Percentiles rank a stretch among this genome's conserved stretches.
These are phyloP conservation scores for Tylopilus balloui DNA, from an alignment of 768 basidiomycete species.

Conservation along the genomic window DNA sequence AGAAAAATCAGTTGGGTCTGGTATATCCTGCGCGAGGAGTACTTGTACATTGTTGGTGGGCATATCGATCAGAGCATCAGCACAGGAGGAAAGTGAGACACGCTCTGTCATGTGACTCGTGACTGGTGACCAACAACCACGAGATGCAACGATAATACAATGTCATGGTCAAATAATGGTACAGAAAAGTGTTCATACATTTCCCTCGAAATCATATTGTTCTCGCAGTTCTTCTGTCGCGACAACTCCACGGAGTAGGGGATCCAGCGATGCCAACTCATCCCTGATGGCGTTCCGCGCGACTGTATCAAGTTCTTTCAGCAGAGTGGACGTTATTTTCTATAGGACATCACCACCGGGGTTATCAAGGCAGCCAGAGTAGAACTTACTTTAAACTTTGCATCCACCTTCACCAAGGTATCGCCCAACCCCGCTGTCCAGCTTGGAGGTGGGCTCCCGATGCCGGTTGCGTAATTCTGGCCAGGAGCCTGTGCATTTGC, in stretches of 20 bases:
- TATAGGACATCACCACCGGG: constrained; percentile 28
- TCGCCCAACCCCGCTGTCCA: constrained; percentile 68
- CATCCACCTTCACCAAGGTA: constrained; percentile 74
- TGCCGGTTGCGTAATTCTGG: constrained; percentile 29
- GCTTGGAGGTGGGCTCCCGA: constrained; percentile 50
- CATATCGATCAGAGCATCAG: constrained; percentile 17
- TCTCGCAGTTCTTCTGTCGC: constrained; percentile 35
- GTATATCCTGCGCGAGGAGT: constrained; percentile 35
- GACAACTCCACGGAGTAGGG: constrained; percentile 59
- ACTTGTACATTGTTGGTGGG: constrained; percentile 27
- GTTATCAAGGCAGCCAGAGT: not conserved
- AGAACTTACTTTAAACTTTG: constrained; percentile 70
- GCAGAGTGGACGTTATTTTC: constrained; percentile 78
- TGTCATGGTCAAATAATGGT: constrained; percentile 12
- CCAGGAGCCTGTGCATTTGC: constrained; percentile 43
- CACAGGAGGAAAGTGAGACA: not conserved
- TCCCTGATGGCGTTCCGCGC: constrained; percentile 79
- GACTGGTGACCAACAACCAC: constrained; percentile 9
- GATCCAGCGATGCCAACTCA: constrained; percentile 78
- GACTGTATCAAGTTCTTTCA: constrained; percentile 82
- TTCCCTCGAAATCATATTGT: constrained; percentile 42
- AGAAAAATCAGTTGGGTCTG: constrained; percentile 72
- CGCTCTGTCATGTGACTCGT: constrained; percentile 20
- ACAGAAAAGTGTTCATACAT: constrained; percentile 25
- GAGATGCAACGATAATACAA: constrained; percentile 21